Base-by-base conservation (phyloP, 2,329 filamentous ascomycete genomes). In the Colletotrichum eremochloae region DNA sequence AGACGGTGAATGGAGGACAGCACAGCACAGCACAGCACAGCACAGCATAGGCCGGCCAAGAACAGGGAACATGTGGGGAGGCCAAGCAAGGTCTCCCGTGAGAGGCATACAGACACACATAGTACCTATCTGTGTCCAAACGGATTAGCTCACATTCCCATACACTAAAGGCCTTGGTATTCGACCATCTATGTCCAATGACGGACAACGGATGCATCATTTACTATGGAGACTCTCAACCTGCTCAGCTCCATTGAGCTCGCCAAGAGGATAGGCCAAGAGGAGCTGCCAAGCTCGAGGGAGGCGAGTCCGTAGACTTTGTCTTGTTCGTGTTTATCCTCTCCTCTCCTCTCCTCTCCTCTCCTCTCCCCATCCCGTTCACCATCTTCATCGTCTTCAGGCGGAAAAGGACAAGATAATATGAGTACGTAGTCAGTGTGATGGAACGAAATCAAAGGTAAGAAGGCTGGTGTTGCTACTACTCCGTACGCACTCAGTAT, bases 181-280 rank as follows among this genome's bases (percentile, higher is more conserved):
- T 15, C 31, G 29, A 24, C 11, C 24, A 24, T 12, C 18, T 1
- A 29, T 11, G 31, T 24, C 44, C 29, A 62, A 46, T 48, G 20
- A 15, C 36, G 44, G 29, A 14, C 12, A 14, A n/a, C n/a, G 18
- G 29, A 15, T 24, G 29, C 14, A 61, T 2, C 11, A 8, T 12
- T 18, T 48, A 8, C 12, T 33, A 29, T 44, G 57, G 57, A 5
- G 42, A 46, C 58, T 24, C 14, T n/a, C 9, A n/a, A 44, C n/a
- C 38, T 44, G 56, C 56, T 57, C 33, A 24, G 53, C 53, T 60
- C 40, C 56, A 62, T 33, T n/a, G 42, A 38, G 14, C 11, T 20
- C 58, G 58, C 58, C 58, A 48, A 48, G 58, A 36, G n/a, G 3
- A 48, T n/a, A 18, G 48, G 58, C 58, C 58, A 50, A 61, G 58